These are phyloP conservation scores for Torrubiella hemipterigena DNA, from an alignment of 2,329 filamentous ascomycete species.

Conservation along the genomic window DNA sequence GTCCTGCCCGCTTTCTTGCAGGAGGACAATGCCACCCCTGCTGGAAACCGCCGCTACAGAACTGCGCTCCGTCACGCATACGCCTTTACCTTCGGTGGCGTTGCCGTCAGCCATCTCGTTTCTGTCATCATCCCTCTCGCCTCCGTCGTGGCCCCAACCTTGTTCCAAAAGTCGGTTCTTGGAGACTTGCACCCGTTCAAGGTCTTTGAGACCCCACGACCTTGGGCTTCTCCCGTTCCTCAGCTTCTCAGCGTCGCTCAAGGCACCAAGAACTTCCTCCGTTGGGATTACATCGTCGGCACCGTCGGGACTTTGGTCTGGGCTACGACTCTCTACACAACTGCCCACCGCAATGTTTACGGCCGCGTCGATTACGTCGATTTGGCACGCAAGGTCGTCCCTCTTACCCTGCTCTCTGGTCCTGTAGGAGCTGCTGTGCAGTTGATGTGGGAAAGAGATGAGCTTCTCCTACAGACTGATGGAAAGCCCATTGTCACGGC, in stretches of 20 bases:
- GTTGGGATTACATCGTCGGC: conserved; percentile 11
- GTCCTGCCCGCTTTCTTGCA: conserved; percentile 1
- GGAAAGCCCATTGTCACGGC: too few species aligned
- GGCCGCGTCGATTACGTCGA: background rate
- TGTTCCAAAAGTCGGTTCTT: conserved; percentile 6
- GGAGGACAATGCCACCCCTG: conserved; percentile 1
- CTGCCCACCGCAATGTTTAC: conserved; percentile 2
- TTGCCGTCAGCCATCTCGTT: conserved; percentile 8
- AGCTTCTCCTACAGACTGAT: conserved; percentile 9
- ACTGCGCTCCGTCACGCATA: conserved; percentile 8
- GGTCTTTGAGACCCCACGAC: conserved; percentile 8
- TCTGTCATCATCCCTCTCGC: conserved; percentile 3
- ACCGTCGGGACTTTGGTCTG: conserved; percentile 9
- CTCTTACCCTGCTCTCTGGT: conserved; percentile 6
- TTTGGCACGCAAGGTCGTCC: conserved; percentile 1
- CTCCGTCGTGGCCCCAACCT: conserved; percentile 6
- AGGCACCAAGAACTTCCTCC: conserved; percentile 8
- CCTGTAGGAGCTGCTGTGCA: conserved; percentile 9
- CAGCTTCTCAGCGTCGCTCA: conserved; percentile 8
- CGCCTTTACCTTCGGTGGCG: conserved; percentile 8
- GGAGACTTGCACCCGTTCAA: conserved; percentile 7
- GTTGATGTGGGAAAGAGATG: conserved; percentile 12
- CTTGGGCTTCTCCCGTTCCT: conserved; percentile 7
- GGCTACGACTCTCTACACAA: conserved; percentile 5
- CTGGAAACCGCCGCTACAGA: conserved; percentile 1